phyloP scores from a whole-genome alignment of 257 asterid genomes.

The Lithospermum erythrorhizon region DNA sequence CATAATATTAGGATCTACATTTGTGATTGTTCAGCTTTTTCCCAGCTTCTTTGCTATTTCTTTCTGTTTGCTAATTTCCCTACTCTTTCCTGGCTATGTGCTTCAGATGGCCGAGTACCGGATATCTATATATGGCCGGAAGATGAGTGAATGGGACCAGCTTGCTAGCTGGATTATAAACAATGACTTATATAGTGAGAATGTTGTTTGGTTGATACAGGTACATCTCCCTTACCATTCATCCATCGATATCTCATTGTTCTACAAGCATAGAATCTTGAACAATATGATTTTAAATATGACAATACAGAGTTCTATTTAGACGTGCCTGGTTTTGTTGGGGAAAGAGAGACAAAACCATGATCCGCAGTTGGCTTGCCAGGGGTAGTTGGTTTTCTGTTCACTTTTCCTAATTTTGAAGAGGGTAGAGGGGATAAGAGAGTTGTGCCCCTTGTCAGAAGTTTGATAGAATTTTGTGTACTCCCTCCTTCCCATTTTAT shows the following conservation, averaged over 20 bases:
- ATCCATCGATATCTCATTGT: not conserved
- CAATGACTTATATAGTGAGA: constrained; percentile 75
- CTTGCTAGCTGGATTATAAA: constrained; percentile 96
- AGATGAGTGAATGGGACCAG: constrained; percentile 98
- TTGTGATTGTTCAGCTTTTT: not conserved
- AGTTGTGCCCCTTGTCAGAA: no score
- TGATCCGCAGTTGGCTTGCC: no score
- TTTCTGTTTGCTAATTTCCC: constrained; percentile 3
- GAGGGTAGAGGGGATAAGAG: no score
- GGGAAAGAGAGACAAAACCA: no score
- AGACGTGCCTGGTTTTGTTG: no score
- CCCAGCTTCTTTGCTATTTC: constrained; percentile 1
- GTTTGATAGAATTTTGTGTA: no score
- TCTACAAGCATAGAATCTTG: no score
- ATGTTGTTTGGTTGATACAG: constrained; percentile 99
- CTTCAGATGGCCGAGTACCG: constrained; percentile 97
- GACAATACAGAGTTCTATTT: no score
- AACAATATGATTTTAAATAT: no score
- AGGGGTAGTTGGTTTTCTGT: no score
- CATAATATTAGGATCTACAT: not conserved
- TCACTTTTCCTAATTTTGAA: no score
- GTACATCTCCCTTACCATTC: constrained; percentile 20
- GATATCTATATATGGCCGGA: constrained; percentile 86
- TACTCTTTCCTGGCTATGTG: constrained; percentile 14
- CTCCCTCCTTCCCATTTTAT: no score